Evolutionary conservation across 805 yeast genomes (phyloP).

Genomic region (Ogataea zsoltii): DNA sequence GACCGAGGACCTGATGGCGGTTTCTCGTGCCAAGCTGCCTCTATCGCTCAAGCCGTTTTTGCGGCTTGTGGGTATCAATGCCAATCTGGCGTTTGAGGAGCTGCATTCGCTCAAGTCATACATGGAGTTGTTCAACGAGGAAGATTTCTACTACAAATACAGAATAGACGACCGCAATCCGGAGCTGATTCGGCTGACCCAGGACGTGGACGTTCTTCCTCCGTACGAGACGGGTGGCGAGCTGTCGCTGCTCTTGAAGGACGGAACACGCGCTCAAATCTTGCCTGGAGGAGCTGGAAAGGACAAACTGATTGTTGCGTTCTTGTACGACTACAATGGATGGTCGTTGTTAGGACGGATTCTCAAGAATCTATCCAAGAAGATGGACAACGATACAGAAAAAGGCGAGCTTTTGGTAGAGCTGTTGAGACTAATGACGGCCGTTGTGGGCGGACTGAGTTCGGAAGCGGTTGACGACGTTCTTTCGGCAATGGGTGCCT

Average conservation of each 20-base stretch:
- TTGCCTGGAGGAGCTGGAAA: slow-evolving; percentile 43
- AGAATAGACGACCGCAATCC: slow-evolving; percentile 54
- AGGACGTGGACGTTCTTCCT: slow-evolving; percentile 45
- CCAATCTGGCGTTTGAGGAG: slow-evolving; percentile 66
- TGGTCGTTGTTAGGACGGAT: slow-evolving; percentile 85
- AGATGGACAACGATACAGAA: slow-evolving; percentile 39
- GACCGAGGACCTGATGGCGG: slow-evolving; percentile 44
- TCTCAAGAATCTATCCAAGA: slow-evolving; percentile 58
- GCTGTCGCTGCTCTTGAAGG: slow-evolving; percentile 44
- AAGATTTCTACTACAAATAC: slow-evolving; percentile 41
- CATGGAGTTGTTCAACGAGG: slow-evolving; percentile 47
- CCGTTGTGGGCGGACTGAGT: slow-evolving; percentile 43
- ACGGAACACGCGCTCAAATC: slow-evolving; percentile 70
- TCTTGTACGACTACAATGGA: slow-evolving; percentile 75
- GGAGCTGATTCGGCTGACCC: slow-evolving; percentile 45
- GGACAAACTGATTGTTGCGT: slow-evolving; percentile 49
- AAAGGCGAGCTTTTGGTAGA: slow-evolving; percentile 44
- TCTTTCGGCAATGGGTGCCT: slow-evolving; percentile 36
- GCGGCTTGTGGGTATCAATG: slow-evolving; percentile 59
- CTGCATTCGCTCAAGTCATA: slow-evolving; percentile 60
- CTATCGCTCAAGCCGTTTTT: slow-evolving; percentile 58
- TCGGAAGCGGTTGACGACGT: slow-evolving; percentile 28
- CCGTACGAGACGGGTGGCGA: slow-evolving; percentile 50
- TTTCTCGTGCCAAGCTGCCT: slow-evolving; percentile 78
- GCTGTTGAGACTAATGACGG: slow-evolving; percentile 52